A percentile compares a stretch with the other conserved stretches of the same genome.
Evolutionary conservation across 805 yeast genomes (phyloP).

Genomic region (Candida succiphila): DNA sequence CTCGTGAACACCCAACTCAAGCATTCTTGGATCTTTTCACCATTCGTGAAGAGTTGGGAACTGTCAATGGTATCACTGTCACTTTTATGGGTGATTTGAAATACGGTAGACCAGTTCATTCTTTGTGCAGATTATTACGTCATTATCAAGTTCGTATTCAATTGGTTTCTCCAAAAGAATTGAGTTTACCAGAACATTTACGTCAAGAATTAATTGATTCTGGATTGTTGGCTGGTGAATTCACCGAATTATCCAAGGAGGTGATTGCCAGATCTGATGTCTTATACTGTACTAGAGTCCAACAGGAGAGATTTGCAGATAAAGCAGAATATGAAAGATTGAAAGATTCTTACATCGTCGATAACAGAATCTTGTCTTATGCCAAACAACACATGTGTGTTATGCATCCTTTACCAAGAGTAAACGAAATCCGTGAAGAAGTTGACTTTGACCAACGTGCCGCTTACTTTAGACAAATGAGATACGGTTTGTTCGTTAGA

Average conservation of each 20-base stretch:
- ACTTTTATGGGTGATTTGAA: slow-evolving; percentile 99
- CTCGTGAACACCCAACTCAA: slow-evolving; percentile 98
- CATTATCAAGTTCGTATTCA: slow-evolving; percentile 92
- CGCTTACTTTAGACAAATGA: slow-evolving; percentile 99
- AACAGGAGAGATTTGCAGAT: slow-evolving; percentile 87
- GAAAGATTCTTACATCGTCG: slow-evolving; percentile 86
- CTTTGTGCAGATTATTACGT: slow-evolving; percentile 79
- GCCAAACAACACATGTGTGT: slow-evolving; percentile 99
- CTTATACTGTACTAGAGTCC: slow-evolving; percentile 95
- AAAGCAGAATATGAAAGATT: slow-evolving; percentile 72
- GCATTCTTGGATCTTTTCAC: slow-evolving; percentile 96
- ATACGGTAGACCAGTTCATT: slow-evolving; percentile 98
- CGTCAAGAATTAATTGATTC: slow-evolving; percentile 53
- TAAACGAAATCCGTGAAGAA: slow-evolving; percentile 92
- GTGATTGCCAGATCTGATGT: slow-evolving; percentile 88
- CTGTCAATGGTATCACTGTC: slow-evolving; percentile 95
- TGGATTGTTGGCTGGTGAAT: slow-evolving; percentile 66
- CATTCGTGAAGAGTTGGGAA: slow-evolving; percentile 96
- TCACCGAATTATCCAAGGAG: slow-evolving; percentile 71
- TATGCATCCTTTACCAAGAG: slow-evolving; percentile 98
- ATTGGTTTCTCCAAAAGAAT: slow-evolving; percentile 83
- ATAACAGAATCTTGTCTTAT: slow-evolving; percentile 79
- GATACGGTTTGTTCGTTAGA: slow-evolving; percentile 95
- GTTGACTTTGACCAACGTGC: slow-evolving; percentile 99
- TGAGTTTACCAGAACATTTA: slow-evolving; percentile 70